A percentile compares a stretch with the other conserved stretches of the same genome.
Conservation (phyloP, 2,329 filamentous ascomycete species). For the Phialophora macrospora region DNA sequence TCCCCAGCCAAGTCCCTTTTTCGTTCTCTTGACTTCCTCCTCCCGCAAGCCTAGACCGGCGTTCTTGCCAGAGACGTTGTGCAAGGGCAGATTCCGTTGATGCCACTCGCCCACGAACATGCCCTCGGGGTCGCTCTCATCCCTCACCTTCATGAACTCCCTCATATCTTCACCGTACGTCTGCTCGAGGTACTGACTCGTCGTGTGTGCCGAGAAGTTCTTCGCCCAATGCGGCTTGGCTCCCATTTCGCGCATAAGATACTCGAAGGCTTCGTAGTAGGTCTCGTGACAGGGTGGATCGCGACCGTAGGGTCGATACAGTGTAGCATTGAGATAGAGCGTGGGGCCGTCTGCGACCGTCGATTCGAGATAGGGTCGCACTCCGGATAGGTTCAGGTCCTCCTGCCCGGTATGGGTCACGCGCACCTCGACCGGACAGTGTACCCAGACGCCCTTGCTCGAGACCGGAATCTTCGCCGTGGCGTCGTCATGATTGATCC, state of each 20-base stretch:
- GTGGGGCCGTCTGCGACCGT: slow-evolving; percentile 71
- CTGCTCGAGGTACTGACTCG: slow-evolving; percentile 63
- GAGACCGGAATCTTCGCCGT: slow-evolving; percentile 76
- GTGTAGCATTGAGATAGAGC: slow-evolving; percentile 85
- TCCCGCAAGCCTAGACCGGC: slow-evolving; percentile 31
- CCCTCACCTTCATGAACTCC: slow-evolving; percentile 70
- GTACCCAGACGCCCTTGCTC: slow-evolving; percentile 78
- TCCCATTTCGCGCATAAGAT: slow-evolving; percentile 82
- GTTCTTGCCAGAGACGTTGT: slow-evolving; percentile 27
- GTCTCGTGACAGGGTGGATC: slow-evolving; percentile 76
- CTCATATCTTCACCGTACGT: slow-evolving; percentile 73
- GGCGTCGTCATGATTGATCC: slow-evolving; percentile 75
- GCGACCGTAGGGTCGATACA: slow-evolving; percentile 79
- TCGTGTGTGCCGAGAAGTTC: slow-evolving; percentile 70
- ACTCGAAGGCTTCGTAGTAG: slow-evolving; percentile 91
- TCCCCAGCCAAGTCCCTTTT: slow-evolving; percentile 36
- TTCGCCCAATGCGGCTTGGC: slow-evolving; percentile 91
- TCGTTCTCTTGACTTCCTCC: slow-evolving; percentile 31
- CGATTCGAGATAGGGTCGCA: slow-evolving; percentile 73
- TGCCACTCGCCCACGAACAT: slow-evolving; percentile 95
- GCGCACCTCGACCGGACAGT: slow-evolving; percentile 91
- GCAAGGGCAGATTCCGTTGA: slow-evolving; percentile 64
- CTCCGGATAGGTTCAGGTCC: slow-evolving; percentile 43
- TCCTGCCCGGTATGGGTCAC: slow-evolving; percentile 69
- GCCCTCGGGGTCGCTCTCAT: slow-evolving; percentile 75